Evolutionary conservation across 2,329 filamentous ascomycete genomes (phyloP).

Genomic region (Botrytis byssoidea): DNA sequence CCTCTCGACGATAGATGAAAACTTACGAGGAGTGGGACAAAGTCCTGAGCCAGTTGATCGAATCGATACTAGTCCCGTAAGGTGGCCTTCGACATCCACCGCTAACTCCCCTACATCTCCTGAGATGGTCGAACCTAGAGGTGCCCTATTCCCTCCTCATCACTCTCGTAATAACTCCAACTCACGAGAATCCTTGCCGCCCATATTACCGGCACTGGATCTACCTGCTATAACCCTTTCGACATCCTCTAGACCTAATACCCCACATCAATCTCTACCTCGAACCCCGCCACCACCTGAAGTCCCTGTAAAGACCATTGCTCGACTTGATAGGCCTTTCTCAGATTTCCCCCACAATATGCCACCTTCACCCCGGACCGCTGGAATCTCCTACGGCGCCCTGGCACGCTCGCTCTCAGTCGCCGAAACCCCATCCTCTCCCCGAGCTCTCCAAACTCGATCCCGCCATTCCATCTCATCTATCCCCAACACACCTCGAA

Average conservation of each 20-base stretch:
- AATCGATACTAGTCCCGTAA: not conserved
- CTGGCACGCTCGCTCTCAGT: not conserved
- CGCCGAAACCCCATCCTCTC: not conserved
- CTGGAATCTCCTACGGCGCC: not conserved
- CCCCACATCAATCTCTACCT: not conserved
- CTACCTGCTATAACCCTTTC: constrained; percentile 9
- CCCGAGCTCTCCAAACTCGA: not conserved
- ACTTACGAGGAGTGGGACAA: not conserved
- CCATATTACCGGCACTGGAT: constrained; percentile 4
- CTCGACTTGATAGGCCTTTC: constrained; percentile 6
- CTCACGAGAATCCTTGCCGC: constrained; percentile 5
- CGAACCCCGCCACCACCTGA: not conserved
- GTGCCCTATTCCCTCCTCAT: not conserved
- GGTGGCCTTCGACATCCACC: constrained; percentile 13
- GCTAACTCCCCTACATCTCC: constrained; percentile 8
- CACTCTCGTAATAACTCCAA: not conserved
- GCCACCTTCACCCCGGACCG: not conserved
- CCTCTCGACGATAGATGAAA: constrained; percentile 1
- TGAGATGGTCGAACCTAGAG: not conserved
- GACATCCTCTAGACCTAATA: not conserved
- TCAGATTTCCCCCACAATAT: constrained; percentile 6
- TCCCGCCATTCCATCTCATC: constrained; percentile 9
- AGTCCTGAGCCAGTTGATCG: not conserved
- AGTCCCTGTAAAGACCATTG: not conserved
- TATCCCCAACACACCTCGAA: not conserved